Conservation (phyloP, 345 rosid genomes). For the Dimocarpus longan region DNA sequence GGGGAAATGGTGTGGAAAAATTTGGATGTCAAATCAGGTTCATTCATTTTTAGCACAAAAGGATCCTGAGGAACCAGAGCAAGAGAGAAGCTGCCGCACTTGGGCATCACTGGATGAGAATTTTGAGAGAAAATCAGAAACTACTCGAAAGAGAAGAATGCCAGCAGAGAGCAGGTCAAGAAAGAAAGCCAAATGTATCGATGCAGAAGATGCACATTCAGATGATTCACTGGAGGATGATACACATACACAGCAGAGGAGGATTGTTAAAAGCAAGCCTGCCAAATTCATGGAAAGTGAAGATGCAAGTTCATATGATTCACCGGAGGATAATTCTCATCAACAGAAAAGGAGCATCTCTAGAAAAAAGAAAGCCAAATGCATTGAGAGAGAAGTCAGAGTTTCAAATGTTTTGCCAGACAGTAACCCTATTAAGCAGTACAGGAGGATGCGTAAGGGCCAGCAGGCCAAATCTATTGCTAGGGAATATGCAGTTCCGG, state of each 20-base stretch:
- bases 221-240: constrained; percentile 55
- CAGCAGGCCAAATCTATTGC: constrained; percentile 37
- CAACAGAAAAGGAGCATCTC: constrained; percentile 26
- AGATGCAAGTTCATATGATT: constrained; percentile 42
- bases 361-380: constrained; percentile 32
- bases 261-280: constrained; percentile 42
- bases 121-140: constrained; percentile 45
- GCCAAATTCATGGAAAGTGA: constrained; percentile 45
- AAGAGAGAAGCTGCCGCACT: constrained; percentile 45
- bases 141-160: constrained; percentile 58
- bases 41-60: constrained; percentile 64
- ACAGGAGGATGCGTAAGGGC: constrained; percentile 32
- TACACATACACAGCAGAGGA: constrained; percentile 43
- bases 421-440: constrained; percentile 26
- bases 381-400: constrained; percentile 30
- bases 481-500: constrained; percentile 51
- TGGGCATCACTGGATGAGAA: constrained; percentile 46
- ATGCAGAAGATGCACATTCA: constrained; percentile 51
- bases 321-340: constrained; percentile 42
- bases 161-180: constrained; percentile 38
- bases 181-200: constrained; percentile 49
- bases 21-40: constrained; percentile 99
- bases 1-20: constrained; percentile 98
- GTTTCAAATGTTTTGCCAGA: constrained; percentile 39
- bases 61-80: constrained; percentile 62